Evolutionary conservation across 495 filamentous ascomycete species (phyloP), one percentile per base, ranked within the genome.

Genomic region (Aspergillus incahuasiensis): DNA sequence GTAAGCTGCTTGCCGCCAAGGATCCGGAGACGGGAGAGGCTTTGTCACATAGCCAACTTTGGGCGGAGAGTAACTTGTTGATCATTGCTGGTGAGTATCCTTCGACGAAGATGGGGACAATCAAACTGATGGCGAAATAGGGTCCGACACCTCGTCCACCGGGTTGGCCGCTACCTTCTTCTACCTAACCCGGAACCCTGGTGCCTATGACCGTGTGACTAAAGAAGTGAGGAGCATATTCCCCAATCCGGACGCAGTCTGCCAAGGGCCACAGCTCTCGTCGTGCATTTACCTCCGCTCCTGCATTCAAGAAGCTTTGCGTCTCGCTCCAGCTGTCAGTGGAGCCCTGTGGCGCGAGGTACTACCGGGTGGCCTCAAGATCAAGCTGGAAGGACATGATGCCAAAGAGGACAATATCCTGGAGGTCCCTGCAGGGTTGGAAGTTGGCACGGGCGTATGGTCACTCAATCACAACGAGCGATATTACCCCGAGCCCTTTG

Each of bases 251-350:
- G 82, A 84, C 45, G 77, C 80, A 12, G 82, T 87, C 54, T 59
- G 62, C 16, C 62, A 56, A 5, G 74, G 74, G 9, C 32, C 49
- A 2, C 70, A 69, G 38, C 76, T 82, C 2, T 78, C 52, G 13
- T 53, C 50, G 9, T 79, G 74, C 58, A 21, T 57, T 7, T 63
- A 60, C 40, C 54, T 68, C n/a, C 59, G 53, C 20, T 65, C 65
- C 3, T 80, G 85, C 67, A 83, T 90, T 62, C 86, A 90, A 64
- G 88, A 91, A 58, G 74, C 83, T 6, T 80, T 91, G 76, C 83
- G 88, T 39, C 69, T 91, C 52, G 80, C 81, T 0, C 88, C 88
- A 13, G 77, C 86, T 0, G 85, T 89, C 5, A 72, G 76, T 28
- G 81, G 79, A 11, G 68, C 80, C 3, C 66, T 88, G 6, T 46